Evolutionary conservation across 2,329 filamentous ascomycete species (phyloP).

Genomic region (Mycosphaerella arachidis): DNA sequence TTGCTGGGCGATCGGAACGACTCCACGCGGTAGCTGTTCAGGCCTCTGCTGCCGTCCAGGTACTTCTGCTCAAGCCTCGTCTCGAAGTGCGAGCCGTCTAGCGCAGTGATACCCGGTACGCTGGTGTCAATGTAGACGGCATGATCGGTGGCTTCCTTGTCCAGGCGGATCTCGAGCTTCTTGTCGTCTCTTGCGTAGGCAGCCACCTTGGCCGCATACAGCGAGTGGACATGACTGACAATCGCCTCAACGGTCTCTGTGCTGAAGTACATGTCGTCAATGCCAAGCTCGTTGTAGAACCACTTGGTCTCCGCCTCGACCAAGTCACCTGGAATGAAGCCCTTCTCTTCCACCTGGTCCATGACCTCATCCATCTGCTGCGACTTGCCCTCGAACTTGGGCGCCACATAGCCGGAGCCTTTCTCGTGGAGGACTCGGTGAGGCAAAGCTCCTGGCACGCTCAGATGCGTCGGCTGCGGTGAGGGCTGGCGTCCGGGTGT

Average conservation of each 20-base stretch:
- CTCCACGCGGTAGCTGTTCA: slow-evolving; percentile 84
- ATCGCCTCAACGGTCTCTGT: slow-evolving; percentile 83
- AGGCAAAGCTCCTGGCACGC: slow-evolving; percentile 56
- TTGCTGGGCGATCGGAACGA: slow-evolving; percentile 89
- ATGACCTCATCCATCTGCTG: slow-evolving; percentile 90
- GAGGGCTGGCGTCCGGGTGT: slow-evolving; percentile 66
- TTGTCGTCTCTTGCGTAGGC: slow-evolving; percentile 91
- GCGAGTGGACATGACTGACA: slow-evolving; percentile 87
- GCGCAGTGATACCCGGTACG: slow-evolving; percentile 72
- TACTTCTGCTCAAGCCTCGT: slow-evolving; percentile 93
- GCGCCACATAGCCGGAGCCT: slow-evolving; percentile 89
- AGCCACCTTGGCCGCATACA: slow-evolving; percentile 95
- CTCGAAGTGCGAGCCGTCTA: slow-evolving; percentile 85
- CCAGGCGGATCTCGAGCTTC: slow-evolving; percentile 85
- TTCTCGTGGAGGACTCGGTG: slow-evolving; percentile 69
- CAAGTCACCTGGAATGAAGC: slow-evolving; percentile 80
- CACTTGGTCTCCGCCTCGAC: slow-evolving; percentile 82
- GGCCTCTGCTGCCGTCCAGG: slow-evolving; percentile 68
- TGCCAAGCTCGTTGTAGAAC: slow-evolving; percentile 97
- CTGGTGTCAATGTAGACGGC: slow-evolving; percentile 99
- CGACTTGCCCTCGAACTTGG: slow-evolving; percentile 86
- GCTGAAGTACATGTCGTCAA: slow-evolving; percentile 97
- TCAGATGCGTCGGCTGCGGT: slow-evolving; percentile 82
- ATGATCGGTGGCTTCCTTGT: slow-evolving; percentile 92
- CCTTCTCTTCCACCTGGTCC: slow-evolving; percentile 69